These are phyloP conservation scores for Colletotrichum aenigma DNA, from an alignment of 2,329 filamentous ascomycete genomes.

Conservation along the genomic window DNA sequence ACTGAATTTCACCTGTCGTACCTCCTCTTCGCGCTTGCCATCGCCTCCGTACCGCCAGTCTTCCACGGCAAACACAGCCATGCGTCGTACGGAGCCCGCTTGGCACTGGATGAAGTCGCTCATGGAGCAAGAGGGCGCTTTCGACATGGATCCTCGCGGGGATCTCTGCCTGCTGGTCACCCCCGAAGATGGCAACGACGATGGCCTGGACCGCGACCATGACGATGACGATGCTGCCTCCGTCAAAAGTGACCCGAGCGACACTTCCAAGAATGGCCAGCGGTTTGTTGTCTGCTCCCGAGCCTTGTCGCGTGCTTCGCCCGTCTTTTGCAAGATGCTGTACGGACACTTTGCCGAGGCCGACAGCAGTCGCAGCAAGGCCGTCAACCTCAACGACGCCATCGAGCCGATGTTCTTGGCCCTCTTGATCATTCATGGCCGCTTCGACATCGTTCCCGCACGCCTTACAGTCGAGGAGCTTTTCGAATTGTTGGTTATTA, in stretches of 20 bases:
- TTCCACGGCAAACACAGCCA: not conserved
- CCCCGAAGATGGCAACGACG: not conserved
- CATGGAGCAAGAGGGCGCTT: not conserved
- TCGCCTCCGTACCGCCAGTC: too few species aligned
- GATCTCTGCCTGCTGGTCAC: not conserved
- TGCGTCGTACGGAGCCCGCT: not conserved
- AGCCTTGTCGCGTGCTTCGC: not conserved
- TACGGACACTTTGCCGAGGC: not conserved
- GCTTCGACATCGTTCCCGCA: not conserved
- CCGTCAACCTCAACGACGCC: not conserved
- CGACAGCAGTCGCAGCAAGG: not conserved
- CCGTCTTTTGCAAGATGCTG: not conserved
- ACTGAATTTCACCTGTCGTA: not conserved
- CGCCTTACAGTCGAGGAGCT: not conserved
- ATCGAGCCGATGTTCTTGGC: not conserved
- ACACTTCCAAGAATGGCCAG: not conserved
- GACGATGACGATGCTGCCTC: not conserved
- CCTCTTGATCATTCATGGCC: not conserved
- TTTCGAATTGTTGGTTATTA: not conserved
- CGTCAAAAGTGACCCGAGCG: not conserved
- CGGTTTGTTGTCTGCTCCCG: not conserved
- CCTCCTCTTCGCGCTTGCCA: not conserved
- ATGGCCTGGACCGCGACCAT: not conserved
- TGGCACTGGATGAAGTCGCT: not conserved
- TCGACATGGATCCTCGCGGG: not conserved